Evolutionary conservation across 441 rosid species (phyloP), one percentile per base, ranked within the genome.

Genomic region (Gossypium aridum): DNA sequence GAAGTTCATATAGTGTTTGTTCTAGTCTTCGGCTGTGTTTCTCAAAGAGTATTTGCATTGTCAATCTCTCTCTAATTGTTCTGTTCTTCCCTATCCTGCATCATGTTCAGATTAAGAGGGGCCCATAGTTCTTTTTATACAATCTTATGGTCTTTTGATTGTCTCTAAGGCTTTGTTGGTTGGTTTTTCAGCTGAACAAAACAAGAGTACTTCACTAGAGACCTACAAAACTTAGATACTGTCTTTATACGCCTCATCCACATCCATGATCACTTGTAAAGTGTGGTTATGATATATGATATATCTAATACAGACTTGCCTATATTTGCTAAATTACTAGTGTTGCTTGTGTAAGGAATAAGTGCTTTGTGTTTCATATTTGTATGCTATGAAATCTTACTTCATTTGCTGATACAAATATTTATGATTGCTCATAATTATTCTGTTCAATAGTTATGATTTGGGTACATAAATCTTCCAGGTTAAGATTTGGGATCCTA

Each of bases 401-500:
- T 53, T 53, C 73, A 69, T 69, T 69, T 53, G 12, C 37, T 26
- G 45, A 56, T 22, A 57, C 13, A 23, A 47, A 7, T 47, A 67
- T 47, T 43, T 68, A 51, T 66, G 56, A 22, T 66, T 66, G 71
- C n/a, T 26, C 43, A 26, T 22, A 47, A 49, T 49, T 25, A 19
- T 49, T 67, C 14, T 14, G 72, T 49, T 68, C 37, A 23, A 14
- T 14, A 23, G 60, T 25, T 45, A 12, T 2, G 34, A 59, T 7
- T 12, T 55, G 51, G 51, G 14, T 54, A 12, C 56, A 12, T 49
- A 34, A 61, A 65, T 71, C 67, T 68, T 80, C 84, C 90, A 96
- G 99, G 98, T 96, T 75, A 96, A 91, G 77, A 90, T 96, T 74
- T 96, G 99, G 99, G 99, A 96, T 87, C 98, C 99, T 73, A 96